Evolutionary conservation across 106 monocot genomes (phyloP).

Genomic region (Dioscorea zingiberensis): DNA sequence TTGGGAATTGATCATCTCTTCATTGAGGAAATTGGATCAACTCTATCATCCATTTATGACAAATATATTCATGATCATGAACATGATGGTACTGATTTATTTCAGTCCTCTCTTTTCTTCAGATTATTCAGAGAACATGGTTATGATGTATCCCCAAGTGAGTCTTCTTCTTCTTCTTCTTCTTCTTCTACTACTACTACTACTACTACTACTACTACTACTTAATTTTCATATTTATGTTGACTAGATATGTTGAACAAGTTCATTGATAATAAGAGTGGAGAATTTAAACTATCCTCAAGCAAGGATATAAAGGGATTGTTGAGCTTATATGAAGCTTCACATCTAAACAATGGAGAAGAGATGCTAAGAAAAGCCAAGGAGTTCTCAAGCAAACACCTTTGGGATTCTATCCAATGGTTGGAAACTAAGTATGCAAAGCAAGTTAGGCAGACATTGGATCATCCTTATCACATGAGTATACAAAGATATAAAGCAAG

Average conservation of each 20-base stretch:
- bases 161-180: background rate
- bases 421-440: constrained; percentile 7
- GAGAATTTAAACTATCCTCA: constrained; percentile 13
- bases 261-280: constrained; percentile 20
- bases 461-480: constrained; percentile 29
- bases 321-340: constrained; percentile 44
- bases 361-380: constrained; percentile 27
- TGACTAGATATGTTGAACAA: constrained; percentile 19
- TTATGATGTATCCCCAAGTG: background rate
- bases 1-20: constrained; percentile 31
- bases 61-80: background rate
- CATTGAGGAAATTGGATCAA: constrained; percentile 10
- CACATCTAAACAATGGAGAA: constrained; percentile 31
- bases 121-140: constrained; percentile 27
- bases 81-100: background rate
- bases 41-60: constrained; percentile 2
- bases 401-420: constrained; percentile 4
- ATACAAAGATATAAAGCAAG: constrained; percentile 17
- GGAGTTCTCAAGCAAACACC: constrained; percentile 22
- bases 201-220: background rate
- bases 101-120: constrained; percentile 9
- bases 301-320: constrained; percentile 26
- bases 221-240: background rate
- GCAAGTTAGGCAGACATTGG: constrained; percentile 20
- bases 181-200: constrained; percentile 1